Conservation (phyloP, 176 grass and related monocot species). For the Bothriochloa decipiens region DNA sequence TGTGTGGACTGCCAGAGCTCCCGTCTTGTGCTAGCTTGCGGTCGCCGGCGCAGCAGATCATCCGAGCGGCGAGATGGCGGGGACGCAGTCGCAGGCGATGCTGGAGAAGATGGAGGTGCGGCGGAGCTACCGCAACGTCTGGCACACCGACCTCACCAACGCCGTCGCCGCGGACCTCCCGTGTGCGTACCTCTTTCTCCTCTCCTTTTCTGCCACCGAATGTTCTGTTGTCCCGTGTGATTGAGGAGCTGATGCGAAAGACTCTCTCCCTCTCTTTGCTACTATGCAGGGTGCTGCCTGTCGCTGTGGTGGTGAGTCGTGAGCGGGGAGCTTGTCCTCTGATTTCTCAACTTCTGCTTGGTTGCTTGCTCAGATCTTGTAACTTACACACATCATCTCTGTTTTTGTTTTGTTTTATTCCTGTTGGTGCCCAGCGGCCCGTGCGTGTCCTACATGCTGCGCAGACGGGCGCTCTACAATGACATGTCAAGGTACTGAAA, state of each 20-base stretch:
- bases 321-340: background rate
- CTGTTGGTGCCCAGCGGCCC: conserved; percentile 59
- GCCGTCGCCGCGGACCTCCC: conserved; percentile 71
- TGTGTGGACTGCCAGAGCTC: background rate
- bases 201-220: background rate
- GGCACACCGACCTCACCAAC: conserved; percentile 88
- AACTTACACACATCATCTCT: background rate
- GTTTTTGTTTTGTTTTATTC: background rate
- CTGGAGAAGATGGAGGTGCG: conserved; percentile 83
- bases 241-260: background rate
- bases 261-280: too few species aligned
- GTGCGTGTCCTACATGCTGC: conserved; percentile 92
- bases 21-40: background rate
- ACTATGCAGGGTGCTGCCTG: conserved; percentile 71
- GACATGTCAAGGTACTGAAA: conserved; percentile 81
- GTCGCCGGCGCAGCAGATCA: background rate
- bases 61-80: conserved; percentile 38
- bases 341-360: conserved; percentile 19
- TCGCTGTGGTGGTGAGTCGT: conserved; percentile 94
- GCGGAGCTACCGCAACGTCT: conserved; percentile 91
- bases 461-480: conserved; percentile 89
- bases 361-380: background rate
- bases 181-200: conserved; percentile 38
- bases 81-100: conserved; percentile 51
- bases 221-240: too few species aligned